phyloP scores from a whole-genome alignment of 495 filamentous ascomycete genomes.

The Hypomontagnella monticulosa region DNA sequence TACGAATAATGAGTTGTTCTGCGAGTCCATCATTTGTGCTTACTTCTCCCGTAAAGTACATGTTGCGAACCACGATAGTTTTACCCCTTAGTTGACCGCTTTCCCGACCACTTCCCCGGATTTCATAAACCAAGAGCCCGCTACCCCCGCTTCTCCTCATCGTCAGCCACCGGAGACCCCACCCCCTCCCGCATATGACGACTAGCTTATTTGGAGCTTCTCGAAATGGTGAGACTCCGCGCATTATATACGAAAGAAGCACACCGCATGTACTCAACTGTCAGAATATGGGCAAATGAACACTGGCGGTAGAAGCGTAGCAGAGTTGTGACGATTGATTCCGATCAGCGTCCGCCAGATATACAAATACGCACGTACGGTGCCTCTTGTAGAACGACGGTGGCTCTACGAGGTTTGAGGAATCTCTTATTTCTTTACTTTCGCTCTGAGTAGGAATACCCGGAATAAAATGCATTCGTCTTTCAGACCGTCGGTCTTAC shows the following conservation, averaged over 20 bases:
- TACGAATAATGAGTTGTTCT: no score
- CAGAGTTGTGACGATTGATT: no score
- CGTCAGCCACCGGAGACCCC: conserved; percentile 13
- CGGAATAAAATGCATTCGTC: conserved; percentile 3
- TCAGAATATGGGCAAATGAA: no score
- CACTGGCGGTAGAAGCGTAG: no score
- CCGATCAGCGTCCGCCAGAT: no score
- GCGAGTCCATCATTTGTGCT: no score
- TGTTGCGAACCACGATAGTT: neutral
- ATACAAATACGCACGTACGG: neutral
- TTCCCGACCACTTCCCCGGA: neutral
- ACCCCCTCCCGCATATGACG: neutral
- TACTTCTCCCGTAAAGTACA: no score
- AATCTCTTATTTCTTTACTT: neutral
- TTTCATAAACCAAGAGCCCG: neutral
- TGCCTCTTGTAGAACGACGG: neutral
- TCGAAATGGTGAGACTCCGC: neutral
- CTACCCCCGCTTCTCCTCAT: conserved; percentile 34
- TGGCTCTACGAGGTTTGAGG: neutral
- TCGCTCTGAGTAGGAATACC: neutral
- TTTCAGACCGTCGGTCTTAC: conserved; percentile 8
- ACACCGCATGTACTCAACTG: no score
- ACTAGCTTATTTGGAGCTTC: neutral
- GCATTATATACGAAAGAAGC: no score
- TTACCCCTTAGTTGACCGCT: neutral